Base-by-base conservation (phyloP, 805 yeast genomes). In the Teunomyces lycoperdinae region DNA sequence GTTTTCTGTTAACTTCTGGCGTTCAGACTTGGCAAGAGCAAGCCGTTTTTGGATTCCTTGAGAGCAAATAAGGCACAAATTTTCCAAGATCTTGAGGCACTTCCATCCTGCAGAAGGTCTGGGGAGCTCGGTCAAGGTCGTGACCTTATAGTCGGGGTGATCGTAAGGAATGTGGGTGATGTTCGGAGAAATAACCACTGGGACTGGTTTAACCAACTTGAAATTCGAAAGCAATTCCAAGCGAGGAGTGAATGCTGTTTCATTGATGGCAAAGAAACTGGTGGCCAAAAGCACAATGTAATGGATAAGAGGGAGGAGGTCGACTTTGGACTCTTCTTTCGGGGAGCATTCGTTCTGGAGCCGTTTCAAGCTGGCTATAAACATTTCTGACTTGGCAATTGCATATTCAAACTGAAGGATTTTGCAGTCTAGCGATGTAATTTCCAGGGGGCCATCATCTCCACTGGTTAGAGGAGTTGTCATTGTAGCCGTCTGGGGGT, bases 371-470 rank as follows among this genome's bases (percentile, higher is more conserved):
- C 70, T 59, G 13, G 69, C 61, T 3, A 66, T 50, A 41, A 77
- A 60, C 30, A 64, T 62, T 32, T 67, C 67, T 24, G 83, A 56
- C 57, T 82, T 83, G 47, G 64, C 58, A 2, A 77, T 66, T 8
- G 82, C 78, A 55, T 80, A 80, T 47, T 74, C 76, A 61, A 78
- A 85, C 59, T 85, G 87, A 3, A 84, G 62, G 17, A 81, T 70
- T 50, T 77, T 76, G 10, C 82, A 79, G 53, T 84, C 89, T 42
- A 75, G 66, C 1, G 78, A 67, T 28, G 49, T 48, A 33, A 53
- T 51, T 32, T 31, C 40, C 9, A 10, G 11, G 2, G 50, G 53
- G 5, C 43, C 43, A 9, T 16, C 32, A 11, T 14, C 42, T 9
- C 32, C 14, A 9, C 17, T 11, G 16, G 13, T 29, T 9, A 42